Conservation (phyloP, 345 rosid genomes). For the Laguncularia racemosa region DNA sequence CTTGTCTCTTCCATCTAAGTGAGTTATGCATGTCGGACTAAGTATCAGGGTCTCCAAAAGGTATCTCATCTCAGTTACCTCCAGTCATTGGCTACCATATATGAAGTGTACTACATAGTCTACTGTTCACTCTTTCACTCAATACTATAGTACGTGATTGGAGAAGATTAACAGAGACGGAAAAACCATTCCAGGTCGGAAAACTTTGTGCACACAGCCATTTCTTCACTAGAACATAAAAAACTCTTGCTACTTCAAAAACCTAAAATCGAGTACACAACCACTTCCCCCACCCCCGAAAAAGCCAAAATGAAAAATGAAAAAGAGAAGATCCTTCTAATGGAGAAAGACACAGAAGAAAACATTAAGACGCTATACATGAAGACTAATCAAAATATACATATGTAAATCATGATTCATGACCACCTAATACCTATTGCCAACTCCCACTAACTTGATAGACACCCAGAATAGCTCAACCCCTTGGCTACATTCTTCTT, state of each 20-base stretch:
- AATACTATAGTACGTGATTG: too few species aligned
- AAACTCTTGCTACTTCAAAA: slow-evolving; percentile 1
- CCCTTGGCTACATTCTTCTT: slow-evolving; percentile 16
- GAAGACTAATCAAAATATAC: slow-evolving; percentile 30
- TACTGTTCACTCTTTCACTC: too few species aligned
- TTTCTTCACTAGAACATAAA: background rate
- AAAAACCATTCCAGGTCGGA: too few species aligned
- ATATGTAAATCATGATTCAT: slow-evolving; percentile 16
- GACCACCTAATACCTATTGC: slow-evolving; percentile 11
- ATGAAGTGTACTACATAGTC: too few species aligned
- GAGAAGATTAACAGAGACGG: too few species aligned
- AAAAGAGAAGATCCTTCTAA: background rate
- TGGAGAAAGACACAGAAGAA: background rate
- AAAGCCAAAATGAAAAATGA: background rate
- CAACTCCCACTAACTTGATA: slow-evolving; percentile 24
- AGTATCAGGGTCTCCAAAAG: too few species aligned
- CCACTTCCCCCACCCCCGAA: background rate
- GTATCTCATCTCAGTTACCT: too few species aligned
- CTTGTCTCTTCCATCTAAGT: too few species aligned
- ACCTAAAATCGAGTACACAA: slow-evolving; percentile 6
- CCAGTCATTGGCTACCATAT: too few species aligned
- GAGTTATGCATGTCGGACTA: too few species aligned
- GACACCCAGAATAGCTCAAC: slow-evolving; percentile 7
- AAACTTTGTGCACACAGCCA: background rate
- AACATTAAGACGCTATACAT: slow-evolving; percentile 28